These are phyloP conservation scores for Parathielavia hyrcaniae DNA, from an alignment of 495 filamentous ascomycete species.

Conservation along the genomic window DNA sequence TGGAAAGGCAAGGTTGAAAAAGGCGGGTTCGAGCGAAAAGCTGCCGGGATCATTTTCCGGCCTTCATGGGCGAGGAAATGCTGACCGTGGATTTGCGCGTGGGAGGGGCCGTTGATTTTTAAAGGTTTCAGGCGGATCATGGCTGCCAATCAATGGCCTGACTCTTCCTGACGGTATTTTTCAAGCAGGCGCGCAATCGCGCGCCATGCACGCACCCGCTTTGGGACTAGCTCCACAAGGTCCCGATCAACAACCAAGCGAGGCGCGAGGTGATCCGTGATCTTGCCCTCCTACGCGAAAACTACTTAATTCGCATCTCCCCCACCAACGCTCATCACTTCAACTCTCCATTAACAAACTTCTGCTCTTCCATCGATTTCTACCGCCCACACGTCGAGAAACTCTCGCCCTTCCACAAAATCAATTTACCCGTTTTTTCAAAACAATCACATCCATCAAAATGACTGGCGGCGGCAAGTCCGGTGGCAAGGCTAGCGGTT, in stretches of 20 bases:
- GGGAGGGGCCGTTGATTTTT: constrained; percentile 5
- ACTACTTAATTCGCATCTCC: constrained; percentile 48
- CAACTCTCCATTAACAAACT: constrained; percentile 36
- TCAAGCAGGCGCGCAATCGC: constrained; percentile 4
- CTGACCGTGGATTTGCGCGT: not conserved
- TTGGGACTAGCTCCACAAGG: constrained; percentile 39
- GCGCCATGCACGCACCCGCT: constrained; percentile 22
- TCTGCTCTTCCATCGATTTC: constrained; percentile 24
- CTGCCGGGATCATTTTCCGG: not conserved
- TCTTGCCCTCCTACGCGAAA: constrained; percentile 45
- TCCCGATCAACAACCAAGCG: constrained; percentile 31
- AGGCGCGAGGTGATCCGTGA: constrained; percentile 40
- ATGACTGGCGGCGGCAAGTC: constrained; percentile 99
- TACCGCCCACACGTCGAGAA: constrained; percentile 18
- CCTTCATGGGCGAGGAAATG: not conserved
- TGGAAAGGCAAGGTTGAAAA: not conserved
- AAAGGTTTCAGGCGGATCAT: not conserved
- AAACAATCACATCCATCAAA: constrained; percentile 53
- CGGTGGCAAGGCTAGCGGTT: constrained; percentile 94
- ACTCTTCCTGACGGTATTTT: constrained; percentile 21
- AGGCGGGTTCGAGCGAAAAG: not conserved
- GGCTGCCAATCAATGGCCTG: constrained; percentile 21
- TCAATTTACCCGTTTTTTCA: constrained; percentile 28
- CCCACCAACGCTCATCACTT: constrained; percentile 39
- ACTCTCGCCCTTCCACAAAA: constrained; percentile 29